Conservation (phyloP, 352 stramenopile genomes). For the Thraustotheca clavata region DNA sequence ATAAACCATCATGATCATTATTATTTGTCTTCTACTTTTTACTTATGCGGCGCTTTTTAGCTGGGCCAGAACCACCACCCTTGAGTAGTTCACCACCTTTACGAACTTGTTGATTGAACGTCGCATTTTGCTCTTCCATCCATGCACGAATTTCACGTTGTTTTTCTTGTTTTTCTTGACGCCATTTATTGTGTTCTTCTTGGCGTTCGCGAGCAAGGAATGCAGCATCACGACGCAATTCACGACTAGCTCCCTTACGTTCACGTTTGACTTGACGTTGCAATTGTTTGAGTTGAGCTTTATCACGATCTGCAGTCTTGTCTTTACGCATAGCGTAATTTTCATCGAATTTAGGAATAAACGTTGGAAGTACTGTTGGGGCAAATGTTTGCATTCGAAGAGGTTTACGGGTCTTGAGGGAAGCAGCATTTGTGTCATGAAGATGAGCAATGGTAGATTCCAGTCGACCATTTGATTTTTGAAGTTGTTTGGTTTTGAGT, state of each 20-base stretch:
- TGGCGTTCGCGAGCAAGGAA: conserved; percentile 93
- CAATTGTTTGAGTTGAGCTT: conserved; percentile 85
- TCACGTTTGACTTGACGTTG: conserved; percentile 95
- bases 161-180: conserved; percentile 81
- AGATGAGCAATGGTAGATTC: conserved; percentile 42
- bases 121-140: conserved; percentile 95
- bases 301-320: conserved; percentile 72
- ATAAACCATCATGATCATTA: neutral
- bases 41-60: conserved; percentile 43
- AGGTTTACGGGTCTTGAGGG: conserved; percentile 26
- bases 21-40: conserved; percentile 33
- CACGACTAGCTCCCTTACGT: conserved; percentile 91
- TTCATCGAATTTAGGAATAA: conserved; percentile 86
- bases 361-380: conserved; percentile 58
- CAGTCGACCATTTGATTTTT: conserved; percentile 26
- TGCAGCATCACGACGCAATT: conserved; percentile 89
- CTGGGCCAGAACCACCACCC: conserved; percentile 78
- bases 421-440: conserved; percentile 23
- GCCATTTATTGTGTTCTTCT: conserved; percentile 69
- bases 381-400: conserved; percentile 72
- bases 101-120: conserved; percentile 96
- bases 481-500: conserved; percentile 35
- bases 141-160: conserved; percentile 93
- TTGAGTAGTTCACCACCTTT: conserved; percentile 93
- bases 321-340: conserved; percentile 90